These are phyloP conservation scores for Themeda triandra DNA, from an alignment of 176 grass and related monocot species.

Conservation along the genomic window DNA sequence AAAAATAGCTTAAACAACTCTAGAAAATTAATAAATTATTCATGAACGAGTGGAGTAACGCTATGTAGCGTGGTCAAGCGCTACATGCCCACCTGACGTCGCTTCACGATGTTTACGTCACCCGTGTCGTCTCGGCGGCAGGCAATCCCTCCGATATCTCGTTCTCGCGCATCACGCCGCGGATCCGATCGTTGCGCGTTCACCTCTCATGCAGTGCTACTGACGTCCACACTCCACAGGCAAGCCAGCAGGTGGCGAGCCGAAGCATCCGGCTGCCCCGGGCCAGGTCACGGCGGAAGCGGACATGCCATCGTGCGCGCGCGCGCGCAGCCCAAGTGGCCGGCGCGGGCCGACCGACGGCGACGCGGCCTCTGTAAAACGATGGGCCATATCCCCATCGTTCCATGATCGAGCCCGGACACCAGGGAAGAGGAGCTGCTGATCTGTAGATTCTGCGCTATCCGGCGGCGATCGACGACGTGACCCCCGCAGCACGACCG, in stretches of 20 bases:
- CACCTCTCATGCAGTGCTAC: background rate
- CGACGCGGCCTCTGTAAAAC: slow-evolving; percentile 9
- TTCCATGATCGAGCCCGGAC: background rate
- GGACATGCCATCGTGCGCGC: background rate
- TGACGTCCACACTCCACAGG: background rate
- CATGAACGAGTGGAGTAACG: background rate
- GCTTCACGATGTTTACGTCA: background rate
- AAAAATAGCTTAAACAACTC: no score
- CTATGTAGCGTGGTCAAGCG: background rate
- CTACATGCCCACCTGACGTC: background rate
- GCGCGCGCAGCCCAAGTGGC: background rate
- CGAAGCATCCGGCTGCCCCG: background rate
- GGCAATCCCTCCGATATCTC: background rate
- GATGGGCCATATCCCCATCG: background rate
- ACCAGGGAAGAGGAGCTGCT: background rate
- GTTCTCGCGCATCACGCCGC: background rate
- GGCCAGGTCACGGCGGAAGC: background rate
- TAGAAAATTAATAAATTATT: no score
- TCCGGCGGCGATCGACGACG: slow-evolving; percentile 6
- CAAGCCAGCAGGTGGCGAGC: no score
- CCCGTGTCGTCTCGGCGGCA: background rate
- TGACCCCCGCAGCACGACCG: background rate
- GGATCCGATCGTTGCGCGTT: background rate
- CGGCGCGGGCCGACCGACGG: background rate
- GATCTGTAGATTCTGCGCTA: background rate